Percentiles rank a stretch among this genome's conserved stretches.
phyloP scores from a whole-genome alignment of 108 stramenopile species.

The Nitzschia sp. region DNA sequence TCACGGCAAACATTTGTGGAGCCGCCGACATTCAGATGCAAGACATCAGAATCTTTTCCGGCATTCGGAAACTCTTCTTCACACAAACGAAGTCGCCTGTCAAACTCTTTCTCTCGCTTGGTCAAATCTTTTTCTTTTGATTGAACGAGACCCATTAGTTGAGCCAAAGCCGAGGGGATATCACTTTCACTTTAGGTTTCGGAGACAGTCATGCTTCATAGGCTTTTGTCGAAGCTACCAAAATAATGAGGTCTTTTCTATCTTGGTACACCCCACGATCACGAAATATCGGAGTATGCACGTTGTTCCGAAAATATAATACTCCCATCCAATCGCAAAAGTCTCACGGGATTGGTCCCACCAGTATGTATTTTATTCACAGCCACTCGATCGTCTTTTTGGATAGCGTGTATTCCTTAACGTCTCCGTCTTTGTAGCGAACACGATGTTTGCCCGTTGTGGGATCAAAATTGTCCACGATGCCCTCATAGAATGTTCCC shows the following conservation, averaged over 20 bases:
- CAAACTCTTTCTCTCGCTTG: background rate
- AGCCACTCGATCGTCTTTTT: conserved; percentile 48
- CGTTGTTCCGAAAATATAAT: no score
- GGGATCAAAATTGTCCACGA: conserved; percentile 30
- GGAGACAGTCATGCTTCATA: no score
- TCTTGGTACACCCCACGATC: no score
- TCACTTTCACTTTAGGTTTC: no score
- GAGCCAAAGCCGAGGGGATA: background rate
- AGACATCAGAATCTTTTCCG: conserved; percentile 36
- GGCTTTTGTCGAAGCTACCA: no score
- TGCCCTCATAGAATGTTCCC: conserved; percentile 49
- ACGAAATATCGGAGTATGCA: no score
- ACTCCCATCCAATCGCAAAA: no score
- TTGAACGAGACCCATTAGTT: background rate
- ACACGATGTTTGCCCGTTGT: conserved; percentile 43
- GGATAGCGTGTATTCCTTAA: conserved; percentile 32
- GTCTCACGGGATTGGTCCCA: no score
- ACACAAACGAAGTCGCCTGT: background rate
- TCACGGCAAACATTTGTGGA: conserved; percentile 41
- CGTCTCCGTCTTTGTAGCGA: conserved; percentile 55
- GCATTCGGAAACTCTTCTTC: background rate
- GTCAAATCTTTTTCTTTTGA: background rate
- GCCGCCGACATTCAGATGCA: conserved; percentile 67
- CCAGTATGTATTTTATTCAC: no score
- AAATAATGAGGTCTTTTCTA: no score